Base-by-base conservation (phyloP, 495 filamentous ascomycete genomes). In the Penicillium parvum region DNA sequence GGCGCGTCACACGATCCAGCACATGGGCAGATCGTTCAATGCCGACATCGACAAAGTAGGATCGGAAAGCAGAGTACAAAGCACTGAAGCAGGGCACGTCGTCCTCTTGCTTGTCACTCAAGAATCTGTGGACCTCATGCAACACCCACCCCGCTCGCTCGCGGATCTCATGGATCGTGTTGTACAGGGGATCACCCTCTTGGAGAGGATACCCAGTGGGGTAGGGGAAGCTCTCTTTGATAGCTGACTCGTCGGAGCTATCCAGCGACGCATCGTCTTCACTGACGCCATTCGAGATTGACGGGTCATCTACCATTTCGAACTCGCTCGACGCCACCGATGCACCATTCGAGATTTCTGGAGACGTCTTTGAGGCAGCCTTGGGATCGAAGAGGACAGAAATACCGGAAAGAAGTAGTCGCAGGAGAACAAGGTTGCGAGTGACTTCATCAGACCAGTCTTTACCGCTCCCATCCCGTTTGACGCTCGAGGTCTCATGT, bases 361-460 rank as follows among this genome's bases (percentile, higher is more conserved):
- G 55, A 45, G 55, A 55, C 5, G 61, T 57, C 2, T 50, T 59
- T 2, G 83, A 83, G 6, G 84, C 83, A 14, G 80, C 73, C 44
- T 83, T 78, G 3, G 88, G 75, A 46, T 96, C 88, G 50, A 97
- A 97, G 6, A 99, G 74, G 1, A 86, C 79, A 7, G 90, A 86
- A 7, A 95, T 78, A 27, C 92, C 92, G 9, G 90, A 94, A 37
- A 96, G 74, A 19, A 94, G 74, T 23, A 99, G 75, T 43, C 90
- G 76, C 12, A 97, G 68, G 34, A 95, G 84, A 3, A 88, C 84
- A 33, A 99, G 64, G 60, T 94, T 94, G 43, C 92, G 72, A 3
- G 89, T 87, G 21, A 96, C 83, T 63, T 97, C 94, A 64, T 99
- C 92, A 0, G 90, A 96, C 92, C 92, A 99, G 52, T 94, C 90